phyloP scores from a whole-genome alignment of 176 grass and related monocot species.

The Carex littledalei region DNA sequence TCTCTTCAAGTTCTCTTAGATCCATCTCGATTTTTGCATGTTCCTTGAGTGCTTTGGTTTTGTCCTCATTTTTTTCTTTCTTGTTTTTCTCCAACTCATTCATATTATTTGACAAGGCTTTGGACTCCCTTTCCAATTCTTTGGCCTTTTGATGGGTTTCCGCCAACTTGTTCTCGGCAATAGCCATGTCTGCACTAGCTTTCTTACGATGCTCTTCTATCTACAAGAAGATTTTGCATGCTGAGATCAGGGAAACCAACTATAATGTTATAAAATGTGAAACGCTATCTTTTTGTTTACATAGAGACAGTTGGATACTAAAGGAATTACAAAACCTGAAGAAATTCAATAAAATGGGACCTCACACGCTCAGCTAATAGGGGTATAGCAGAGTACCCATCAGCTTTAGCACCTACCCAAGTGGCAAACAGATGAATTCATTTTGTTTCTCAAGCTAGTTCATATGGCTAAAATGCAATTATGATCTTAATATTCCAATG shows the following conservation, averaged over 20 bases:
- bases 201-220: slow-evolving; percentile 82
- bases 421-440: neutral
- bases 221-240: slow-evolving; percentile 30
- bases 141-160: slow-evolving; percentile 76
- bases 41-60: slow-evolving; percentile 66
- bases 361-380: neutral
- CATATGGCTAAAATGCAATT: neutral
- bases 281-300: neutral
- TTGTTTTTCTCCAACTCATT: slow-evolving; percentile 68
- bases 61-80: slow-evolving; percentile 71
- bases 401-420: neutral
- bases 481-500: neutral
- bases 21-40: slow-evolving; percentile 90
- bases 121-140: slow-evolving; percentile 70
- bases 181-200: slow-evolving; percentile 72
- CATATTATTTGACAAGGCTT: slow-evolving; percentile 71
- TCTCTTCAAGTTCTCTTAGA: slow-evolving; percentile 88
- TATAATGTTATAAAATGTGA: neutral
- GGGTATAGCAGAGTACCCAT: neutral
- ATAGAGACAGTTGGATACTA: neutral
- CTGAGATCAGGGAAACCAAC: neutral
- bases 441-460: neutral
- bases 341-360: neutral
- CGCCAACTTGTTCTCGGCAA: slow-evolving; percentile 73
- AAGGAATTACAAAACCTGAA: neutral